phyloP scores from a whole-genome alignment of 1,139 yeast genomes.

The Sugiyamaella paludigena region DNA sequence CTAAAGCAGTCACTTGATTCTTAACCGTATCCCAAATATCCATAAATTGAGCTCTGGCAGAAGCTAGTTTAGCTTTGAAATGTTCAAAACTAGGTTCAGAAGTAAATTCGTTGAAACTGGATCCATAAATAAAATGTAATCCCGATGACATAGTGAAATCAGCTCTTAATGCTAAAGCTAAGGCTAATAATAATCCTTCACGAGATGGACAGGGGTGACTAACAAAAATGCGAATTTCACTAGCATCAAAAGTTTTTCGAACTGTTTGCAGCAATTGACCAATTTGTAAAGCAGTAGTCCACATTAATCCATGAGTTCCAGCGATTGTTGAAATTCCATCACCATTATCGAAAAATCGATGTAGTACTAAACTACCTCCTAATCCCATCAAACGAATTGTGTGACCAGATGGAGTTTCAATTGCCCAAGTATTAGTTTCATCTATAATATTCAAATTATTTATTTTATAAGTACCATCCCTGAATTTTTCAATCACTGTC shows the following conservation, averaged over 20 bases:
- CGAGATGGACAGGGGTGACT: constrained; percentile 67
- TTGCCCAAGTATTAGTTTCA: constrained; percentile 45
- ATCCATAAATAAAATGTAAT: constrained; percentile 67
- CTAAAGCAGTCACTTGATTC: constrained; percentile 46
- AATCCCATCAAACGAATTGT: constrained; percentile 61
- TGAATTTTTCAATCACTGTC: constrained; percentile 58
- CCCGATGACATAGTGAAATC: constrained; percentile 74
- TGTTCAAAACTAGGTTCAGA: constrained; percentile 62
- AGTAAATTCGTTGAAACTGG: constrained; percentile 68
- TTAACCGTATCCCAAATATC: constrained; percentile 64
- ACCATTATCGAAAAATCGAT: constrained; percentile 70
- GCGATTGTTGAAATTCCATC: constrained; percentile 45
- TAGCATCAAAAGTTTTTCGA: constrained; percentile 40
- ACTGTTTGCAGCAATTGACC: constrained; percentile 59
- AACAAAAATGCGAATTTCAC: constrained; percentile 59
- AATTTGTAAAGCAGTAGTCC: constrained; percentile 71
- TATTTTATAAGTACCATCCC: constrained; percentile 50
- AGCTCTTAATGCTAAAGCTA: constrained; percentile 64
- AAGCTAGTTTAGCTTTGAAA: constrained; percentile 50
- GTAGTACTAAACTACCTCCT: constrained; percentile 69
- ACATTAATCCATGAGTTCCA: constrained; percentile 72
- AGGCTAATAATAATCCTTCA: constrained; percentile 65
- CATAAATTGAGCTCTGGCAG: constrained; percentile 59
- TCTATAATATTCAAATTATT: constrained; percentile 62
- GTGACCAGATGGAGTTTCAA: constrained; percentile 43